Conservation (phyloP, 176 grass and related monocot species). For the Triticum turgidum region DNA sequence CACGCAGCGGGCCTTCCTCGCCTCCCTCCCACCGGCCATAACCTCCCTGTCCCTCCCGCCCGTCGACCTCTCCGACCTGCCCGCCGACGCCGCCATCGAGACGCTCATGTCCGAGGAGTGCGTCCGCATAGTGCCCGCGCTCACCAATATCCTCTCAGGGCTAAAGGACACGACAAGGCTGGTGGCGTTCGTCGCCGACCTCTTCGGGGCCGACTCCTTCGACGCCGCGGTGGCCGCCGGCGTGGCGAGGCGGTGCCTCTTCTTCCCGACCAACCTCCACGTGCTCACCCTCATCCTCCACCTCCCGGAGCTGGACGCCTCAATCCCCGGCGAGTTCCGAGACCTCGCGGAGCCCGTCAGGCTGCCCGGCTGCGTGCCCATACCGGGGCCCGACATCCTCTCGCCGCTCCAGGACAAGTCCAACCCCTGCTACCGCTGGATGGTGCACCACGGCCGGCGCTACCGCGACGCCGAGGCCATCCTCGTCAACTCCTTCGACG, state of each 20-base stretch:
- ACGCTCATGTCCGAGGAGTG: no score
- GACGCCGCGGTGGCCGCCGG: slow-evolving; percentile 36
- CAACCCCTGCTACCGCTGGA: slow-evolving; percentile 42
- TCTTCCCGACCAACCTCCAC: slow-evolving; percentile 60
- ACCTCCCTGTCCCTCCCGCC: no score
- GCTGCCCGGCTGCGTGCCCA: no score
- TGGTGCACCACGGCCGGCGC: slow-evolving; percentile 50
- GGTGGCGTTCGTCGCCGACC: slow-evolving; percentile 61
- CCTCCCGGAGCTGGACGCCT: slow-evolving; percentile 32
- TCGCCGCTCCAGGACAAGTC: neutral
- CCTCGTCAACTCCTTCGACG: slow-evolving; percentile 69
- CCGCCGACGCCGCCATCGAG: no score
- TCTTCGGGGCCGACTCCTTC: slow-evolving; percentile 51
- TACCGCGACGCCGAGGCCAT: slow-evolving; percentile 45
- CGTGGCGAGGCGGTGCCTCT: slow-evolving; percentile 40
- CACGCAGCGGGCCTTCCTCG: slow-evolving; percentile 39
- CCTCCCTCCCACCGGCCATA: neutral
- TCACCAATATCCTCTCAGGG: neutral
- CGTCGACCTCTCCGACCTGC: no score
- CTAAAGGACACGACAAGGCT: neutral
- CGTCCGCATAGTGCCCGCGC: no score
- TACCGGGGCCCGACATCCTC: no score
- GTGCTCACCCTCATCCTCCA: slow-evolving; percentile 55
- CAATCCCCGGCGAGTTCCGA: slow-evolving; percentile 37
- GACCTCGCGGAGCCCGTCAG: no score